Conservation (phyloP, 2,329 filamentous ascomycete species). For the Basipetospora sp. region DNA sequence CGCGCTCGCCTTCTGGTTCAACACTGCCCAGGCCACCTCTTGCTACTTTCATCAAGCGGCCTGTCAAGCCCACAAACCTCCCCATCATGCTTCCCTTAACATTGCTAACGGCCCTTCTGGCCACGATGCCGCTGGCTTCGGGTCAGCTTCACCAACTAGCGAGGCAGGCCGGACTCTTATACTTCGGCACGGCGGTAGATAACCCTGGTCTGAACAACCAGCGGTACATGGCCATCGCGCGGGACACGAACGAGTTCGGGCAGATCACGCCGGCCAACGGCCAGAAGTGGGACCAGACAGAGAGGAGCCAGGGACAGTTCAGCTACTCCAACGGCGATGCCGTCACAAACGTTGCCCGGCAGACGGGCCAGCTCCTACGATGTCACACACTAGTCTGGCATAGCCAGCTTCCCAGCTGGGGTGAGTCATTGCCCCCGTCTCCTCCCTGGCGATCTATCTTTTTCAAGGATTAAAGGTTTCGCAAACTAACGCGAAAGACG, state of each 20-base stretch:
- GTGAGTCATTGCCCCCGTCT: too few relatives aligned
- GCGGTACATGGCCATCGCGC: conserved; percentile 39
- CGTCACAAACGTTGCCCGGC: conserved; percentile 29
- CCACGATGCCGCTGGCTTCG: neutral
- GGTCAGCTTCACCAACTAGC: conserved; percentile 36
- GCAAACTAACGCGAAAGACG: too few relatives aligned
- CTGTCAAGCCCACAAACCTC: too few relatives aligned
- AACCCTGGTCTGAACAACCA: conserved; percentile 39
- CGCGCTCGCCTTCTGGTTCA: too few relatives aligned
- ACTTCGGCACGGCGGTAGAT: conserved; percentile 53
- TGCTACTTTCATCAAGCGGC: too few relatives aligned
- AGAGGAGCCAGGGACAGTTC: conserved; percentile 42
- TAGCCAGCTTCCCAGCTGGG: conserved; percentile 18
- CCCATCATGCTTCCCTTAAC: neutral
- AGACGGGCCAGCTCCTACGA: conserved; percentile 32
- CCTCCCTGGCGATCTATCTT: too few relatives aligned
- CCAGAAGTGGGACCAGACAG: conserved; percentile 48
- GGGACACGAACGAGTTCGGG: conserved; percentile 44
- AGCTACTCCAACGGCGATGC: conserved; percentile 43
- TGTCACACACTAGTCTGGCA: conserved; percentile 48
- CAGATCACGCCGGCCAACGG: conserved; percentile 50
- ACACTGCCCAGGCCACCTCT: too few relatives aligned
- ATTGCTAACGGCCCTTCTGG: neutral
- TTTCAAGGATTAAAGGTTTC: too few relatives aligned
- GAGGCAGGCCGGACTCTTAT: conserved; percentile 38